Conservation (phyloP, 345 rosid genomes). For the Salix caprea region DNA sequence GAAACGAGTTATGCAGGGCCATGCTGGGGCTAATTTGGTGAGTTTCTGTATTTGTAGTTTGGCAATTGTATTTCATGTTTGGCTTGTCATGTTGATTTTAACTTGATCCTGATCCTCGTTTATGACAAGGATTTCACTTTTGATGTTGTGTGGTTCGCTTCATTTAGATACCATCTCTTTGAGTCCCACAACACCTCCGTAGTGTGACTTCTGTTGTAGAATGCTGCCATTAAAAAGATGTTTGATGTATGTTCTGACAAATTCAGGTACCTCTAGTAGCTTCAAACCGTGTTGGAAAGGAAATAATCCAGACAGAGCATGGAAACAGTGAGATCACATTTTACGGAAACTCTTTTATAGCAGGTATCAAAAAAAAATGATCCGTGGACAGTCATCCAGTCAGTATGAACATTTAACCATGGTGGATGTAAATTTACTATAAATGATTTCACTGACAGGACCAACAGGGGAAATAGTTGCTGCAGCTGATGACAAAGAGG, state of each 20-base stretch:
- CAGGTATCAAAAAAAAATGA: conserved; percentile 35
- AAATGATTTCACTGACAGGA: conserved; percentile 42
- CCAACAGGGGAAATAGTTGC: conserved; percentile 78
- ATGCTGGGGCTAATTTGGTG: conserved; percentile 96
- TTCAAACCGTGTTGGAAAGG: conserved; percentile 81
- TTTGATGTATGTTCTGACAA: conserved; percentile 10
- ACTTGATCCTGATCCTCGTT: background rate
- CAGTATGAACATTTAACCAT: background rate
- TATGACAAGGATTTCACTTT: background rate
- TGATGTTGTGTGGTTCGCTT: background rate
- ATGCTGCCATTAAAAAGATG: background rate
- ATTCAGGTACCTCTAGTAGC: conserved; percentile 76
- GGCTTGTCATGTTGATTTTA: background rate
- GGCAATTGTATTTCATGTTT: background rate
- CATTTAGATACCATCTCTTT: background rate
- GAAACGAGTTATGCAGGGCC: conserved; percentile 96
- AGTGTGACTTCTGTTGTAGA: background rate
- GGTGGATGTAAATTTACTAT: background rate
- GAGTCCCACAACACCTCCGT: background rate
- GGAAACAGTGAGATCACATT: conserved; percentile 77
- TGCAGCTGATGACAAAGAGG: conserved; percentile 64
- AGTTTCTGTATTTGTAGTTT: conserved; percentile 16
- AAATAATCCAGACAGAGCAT: conserved; percentile 69
- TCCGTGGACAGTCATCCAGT: background rate
- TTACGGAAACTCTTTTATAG: conserved; percentile 82